A percentile compares a stretch with the other conserved stretches of the same genome.
These are phyloP conservation scores for Mortierella sp. DNA, from an alignment of 371 early-diverging fungal genomes.

Conservation along the genomic window DNA sequence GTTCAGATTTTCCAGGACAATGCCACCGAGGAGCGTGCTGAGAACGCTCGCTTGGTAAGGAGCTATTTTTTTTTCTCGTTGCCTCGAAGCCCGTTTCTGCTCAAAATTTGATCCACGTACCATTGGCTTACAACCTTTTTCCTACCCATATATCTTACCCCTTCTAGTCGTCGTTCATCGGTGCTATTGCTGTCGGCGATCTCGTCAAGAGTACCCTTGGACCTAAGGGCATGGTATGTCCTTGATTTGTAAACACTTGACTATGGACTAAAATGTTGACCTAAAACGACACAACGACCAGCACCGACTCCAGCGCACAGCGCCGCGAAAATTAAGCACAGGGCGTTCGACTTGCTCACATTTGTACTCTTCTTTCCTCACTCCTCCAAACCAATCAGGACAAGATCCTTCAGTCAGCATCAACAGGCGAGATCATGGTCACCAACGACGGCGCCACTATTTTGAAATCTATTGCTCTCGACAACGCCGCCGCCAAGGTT, in stretches of 20 bases:
- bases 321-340: background rate
- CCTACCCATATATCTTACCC: background rate
- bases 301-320: background rate
- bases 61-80: constrained; percentile 70
- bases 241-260: background rate
- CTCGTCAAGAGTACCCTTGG: constrained; percentile 95
- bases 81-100: constrained; percentile 70
- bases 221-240: constrained; percentile 87
- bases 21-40: constrained; percentile 96
- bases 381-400: constrained; percentile 65
- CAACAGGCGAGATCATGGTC: constrained; percentile 90
- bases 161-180: constrained; percentile 87
- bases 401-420: constrained; percentile 97
- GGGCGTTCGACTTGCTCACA: background rate
- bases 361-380: background rate
- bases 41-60: constrained; percentile 96
- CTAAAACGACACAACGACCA: constrained; percentile 41
- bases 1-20: constrained; percentile 93
- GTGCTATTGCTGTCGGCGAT: constrained; percentile 97
- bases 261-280: background rate
- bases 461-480: constrained; percentile 97
- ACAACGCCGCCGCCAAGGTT: constrained; percentile 99
- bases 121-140: background rate
- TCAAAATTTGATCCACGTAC: constrained; percentile 89
- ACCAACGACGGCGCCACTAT: constrained; percentile 99